Evolutionary conservation across 768 basidiomycete genomes (phyloP), one percentile per base, ranked within the genome.

Genomic region (Hysterangium stoloniferum): DNA sequence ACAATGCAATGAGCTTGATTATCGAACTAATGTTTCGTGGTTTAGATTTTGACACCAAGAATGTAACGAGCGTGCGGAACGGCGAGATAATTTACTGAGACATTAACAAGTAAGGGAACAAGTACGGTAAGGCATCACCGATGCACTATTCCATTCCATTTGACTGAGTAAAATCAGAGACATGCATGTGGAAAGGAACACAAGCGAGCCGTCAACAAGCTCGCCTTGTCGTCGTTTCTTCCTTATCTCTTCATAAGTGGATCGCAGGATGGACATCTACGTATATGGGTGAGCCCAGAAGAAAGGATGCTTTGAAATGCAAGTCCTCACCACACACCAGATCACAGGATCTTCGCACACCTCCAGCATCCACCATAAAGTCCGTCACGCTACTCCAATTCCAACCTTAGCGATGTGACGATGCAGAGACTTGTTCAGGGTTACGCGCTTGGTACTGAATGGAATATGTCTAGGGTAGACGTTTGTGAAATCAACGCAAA

Each of bases 31-130:
- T n/a, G n/a, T n/a, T n/a, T n/a, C n/a, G n/a, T n/a, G n/a, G n/a
- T n/a, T 13, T 54, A 89, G 86, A 64, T 9, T 86, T 79, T 66
- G 79, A 69, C 61, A 79, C 81, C 63, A 90, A 89, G 66, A 78
- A 89, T 43, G 63, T 90, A 19, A 89, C 87, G 2, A 86, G 86
- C 59, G 84, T 84, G 1, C 70, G 83, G 13, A 89, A 87, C 55
- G 87, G 87, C 1, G 87, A 89, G 47, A 74, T 90, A 32, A 84
- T 88, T 27, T 77, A 88, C 72, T 90, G 87, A 86, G 86, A 89
- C 61, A 56, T 88, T 25, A 77, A 81, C 57, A 84, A 80, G 62
- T 64, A 73, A 19, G 82, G 84, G 3, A 75, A 77, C 35, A 89
- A 88, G 66, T 85, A 78, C 57, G 86, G 86, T 89, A 58, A 44